A percentile compares a stretch with the other conserved stretches of the same genome.
These are phyloP conservation scores for Anisodus tanguticus DNA, from an alignment of 257 asterid species.

Conservation along the genomic window DNA sequence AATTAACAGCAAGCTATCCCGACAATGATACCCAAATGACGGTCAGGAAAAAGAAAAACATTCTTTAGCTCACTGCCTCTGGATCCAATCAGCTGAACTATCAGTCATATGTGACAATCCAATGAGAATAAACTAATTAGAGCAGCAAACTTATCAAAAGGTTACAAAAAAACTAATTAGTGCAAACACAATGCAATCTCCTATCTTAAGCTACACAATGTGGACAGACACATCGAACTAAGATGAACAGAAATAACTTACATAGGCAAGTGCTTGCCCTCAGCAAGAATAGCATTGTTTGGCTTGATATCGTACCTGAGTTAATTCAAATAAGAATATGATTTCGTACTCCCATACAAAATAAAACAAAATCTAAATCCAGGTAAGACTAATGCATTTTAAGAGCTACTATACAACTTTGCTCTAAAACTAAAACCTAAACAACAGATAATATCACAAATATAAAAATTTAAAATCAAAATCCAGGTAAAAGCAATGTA, in stretches of 20 bases:
- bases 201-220: neutral
- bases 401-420: too few relatives aligned
- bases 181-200: neutral
- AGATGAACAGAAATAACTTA: slow-evolving; percentile 44
- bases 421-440: too few relatives aligned
- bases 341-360: neutral
- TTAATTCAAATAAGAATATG: neutral
- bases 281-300: slow-evolving; percentile 95
- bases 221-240: neutral
- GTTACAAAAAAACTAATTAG: neutral
- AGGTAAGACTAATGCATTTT: too few relatives aligned
- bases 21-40: neutral
- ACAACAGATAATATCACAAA: too few relatives aligned
- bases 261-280: slow-evolving; percentile 86
- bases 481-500: neutral
- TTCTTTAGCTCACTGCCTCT: neutral
- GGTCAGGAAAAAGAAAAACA: neutral
- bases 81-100: neutral
- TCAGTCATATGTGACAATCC: neutral
- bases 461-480: too few relatives aligned
- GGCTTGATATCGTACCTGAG: slow-evolving; percentile 66
- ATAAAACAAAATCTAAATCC: too few relatives aligned
- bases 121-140: neutral
- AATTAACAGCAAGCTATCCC: neutral
- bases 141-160: neutral